Evolutionary conservation across 345 rosid genomes (phyloP).

Genomic region (Eutrema japonicum): DNA sequence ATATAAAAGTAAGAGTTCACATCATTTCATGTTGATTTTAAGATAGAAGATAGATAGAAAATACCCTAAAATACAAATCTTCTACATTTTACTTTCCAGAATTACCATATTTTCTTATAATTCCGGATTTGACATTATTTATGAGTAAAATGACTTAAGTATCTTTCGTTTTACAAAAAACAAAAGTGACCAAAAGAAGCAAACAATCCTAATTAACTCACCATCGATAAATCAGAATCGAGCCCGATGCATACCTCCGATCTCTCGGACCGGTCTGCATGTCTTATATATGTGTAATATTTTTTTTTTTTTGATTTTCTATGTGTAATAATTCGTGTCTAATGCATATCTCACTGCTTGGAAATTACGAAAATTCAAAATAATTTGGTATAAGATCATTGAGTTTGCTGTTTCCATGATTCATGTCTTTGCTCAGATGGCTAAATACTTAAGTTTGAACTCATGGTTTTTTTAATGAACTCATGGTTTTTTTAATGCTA

Average conservation of each 20-base stretch:
- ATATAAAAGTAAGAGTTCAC: too few species aligned
- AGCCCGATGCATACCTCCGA: too few species aligned
- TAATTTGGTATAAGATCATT: background rate
- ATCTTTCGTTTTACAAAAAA: too few species aligned
- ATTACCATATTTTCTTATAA: background rate
- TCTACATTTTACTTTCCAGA: slow-evolving; percentile 2
- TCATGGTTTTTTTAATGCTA: background rate
- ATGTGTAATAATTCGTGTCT: background rate
- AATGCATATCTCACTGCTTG: background rate
- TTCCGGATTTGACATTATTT: too few species aligned
- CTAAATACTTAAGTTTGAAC: slow-evolving; percentile 2
- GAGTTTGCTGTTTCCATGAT: background rate
- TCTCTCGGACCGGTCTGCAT: too few species aligned
- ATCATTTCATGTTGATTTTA: too few species aligned
- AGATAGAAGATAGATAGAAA: too few species aligned
- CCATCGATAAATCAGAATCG: too few species aligned
- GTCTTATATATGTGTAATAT: too few species aligned
- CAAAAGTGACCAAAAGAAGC: too few species aligned
- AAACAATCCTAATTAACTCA: too few species aligned
- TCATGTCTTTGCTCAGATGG: background rate
- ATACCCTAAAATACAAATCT: background rate
- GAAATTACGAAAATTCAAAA: background rate
- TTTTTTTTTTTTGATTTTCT: background rate
- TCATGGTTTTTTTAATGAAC: slow-evolving; percentile 4
- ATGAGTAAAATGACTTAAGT: too few species aligned